Percentiles rank a stretch among this genome's conserved stretches.
phyloP scores from a whole-genome alignment of 108 stramenopile species.

The Skeletonema menzelii region DNA sequence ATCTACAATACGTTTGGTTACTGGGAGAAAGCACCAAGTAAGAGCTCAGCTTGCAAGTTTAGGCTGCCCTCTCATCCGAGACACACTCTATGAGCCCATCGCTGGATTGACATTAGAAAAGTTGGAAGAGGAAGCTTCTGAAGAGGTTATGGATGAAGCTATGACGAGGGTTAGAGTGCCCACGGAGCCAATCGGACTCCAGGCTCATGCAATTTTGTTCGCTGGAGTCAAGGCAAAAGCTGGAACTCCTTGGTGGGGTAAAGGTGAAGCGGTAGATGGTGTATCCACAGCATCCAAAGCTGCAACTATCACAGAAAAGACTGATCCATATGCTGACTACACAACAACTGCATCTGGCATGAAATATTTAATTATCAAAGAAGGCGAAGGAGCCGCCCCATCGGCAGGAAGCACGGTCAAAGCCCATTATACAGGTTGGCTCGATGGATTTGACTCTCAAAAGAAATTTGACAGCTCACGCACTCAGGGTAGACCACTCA shows the following conservation, averaged over 20 bases:
- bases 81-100: slow-evolving; percentile 82
- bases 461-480: slow-evolving; percentile 94
- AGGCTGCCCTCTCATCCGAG: slow-evolving; percentile 83
- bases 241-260: slow-evolving; percentile 86
- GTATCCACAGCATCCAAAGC: slow-evolving; percentile 15
- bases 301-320: slow-evolving; percentile 36
- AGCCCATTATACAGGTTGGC: slow-evolving; percentile 97
- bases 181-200: slow-evolving; percentile 77
- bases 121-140: slow-evolving; percentile 54
- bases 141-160: slow-evolving; percentile 70
- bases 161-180: slow-evolving; percentile 63
- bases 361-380: slow-evolving; percentile 86
- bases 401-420: slow-evolving; percentile 84
- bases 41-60: slow-evolving; percentile 83
- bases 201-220: slow-evolving; percentile 88
- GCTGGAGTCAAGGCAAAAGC: slow-evolving; percentile 81
- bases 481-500: slow-evolving; percentile 92
- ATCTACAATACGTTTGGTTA: slow-evolving; percentile 83
- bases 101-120: slow-evolving; percentile 74
- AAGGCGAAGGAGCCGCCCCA: slow-evolving; percentile 89
- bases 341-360: slow-evolving; percentile 85
- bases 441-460: slow-evolving; percentile 86
- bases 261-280: slow-evolving; percentile 1
- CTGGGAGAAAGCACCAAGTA: slow-evolving; percentile 89
- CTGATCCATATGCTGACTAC: slow-evolving; percentile 61